Base-by-base conservation (phyloP, 2,329 filamentous ascomycete genomes). In the Fusarium napiforme region DNA sequence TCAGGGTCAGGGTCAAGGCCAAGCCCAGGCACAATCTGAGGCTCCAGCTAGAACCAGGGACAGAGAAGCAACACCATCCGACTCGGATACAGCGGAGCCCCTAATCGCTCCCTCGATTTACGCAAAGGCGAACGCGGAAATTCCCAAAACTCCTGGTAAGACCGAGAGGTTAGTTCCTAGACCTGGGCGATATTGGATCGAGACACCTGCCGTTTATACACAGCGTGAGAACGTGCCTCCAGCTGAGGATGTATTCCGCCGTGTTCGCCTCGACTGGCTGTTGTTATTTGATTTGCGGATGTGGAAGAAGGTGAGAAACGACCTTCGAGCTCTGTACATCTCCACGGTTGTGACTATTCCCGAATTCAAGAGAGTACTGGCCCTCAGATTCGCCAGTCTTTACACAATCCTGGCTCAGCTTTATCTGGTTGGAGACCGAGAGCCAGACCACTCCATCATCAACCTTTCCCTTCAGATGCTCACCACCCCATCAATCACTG, bases 401-500 rank as follows among this genome's bases (percentile, higher is more conserved):
- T 99, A 99, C 83, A 98, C 96, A 4, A 93, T 93, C 5, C 85
- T 99, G 53, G 95, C 96, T 9, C 96, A 99, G 80, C 86, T 99
- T 7, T 99, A 98, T 81, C 89, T 99, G 36, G 96, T 99, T 73
- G 96, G 96, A 19, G 96, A 99, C 79, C 89, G 96, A 72, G 96
- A 99, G 81, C 96, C 96, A 5, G 96, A 99, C 79, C 96, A 98
- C 82, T 98, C 96, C 16, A 98, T 99, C 79, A 97, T 99, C 86
- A 98, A 98, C 79, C 89, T 99, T 42, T 98, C 96, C 9, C 85
- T 98, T 36, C 96, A 99, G 80, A 97, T 99, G 90, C 86, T 99
- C 71, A 99, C 96, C 0, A 98, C 96, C 0, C 95, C 96, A 4
- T 97, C 96, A 0, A 98, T 99, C 74, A 98, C 96, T 0, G 93